Evolutionary conservation across 1,284 basidiomycete species (phyloP), one percentile per base, ranked within the genome.

Genomic region (Moesziomyces sp.): DNA sequence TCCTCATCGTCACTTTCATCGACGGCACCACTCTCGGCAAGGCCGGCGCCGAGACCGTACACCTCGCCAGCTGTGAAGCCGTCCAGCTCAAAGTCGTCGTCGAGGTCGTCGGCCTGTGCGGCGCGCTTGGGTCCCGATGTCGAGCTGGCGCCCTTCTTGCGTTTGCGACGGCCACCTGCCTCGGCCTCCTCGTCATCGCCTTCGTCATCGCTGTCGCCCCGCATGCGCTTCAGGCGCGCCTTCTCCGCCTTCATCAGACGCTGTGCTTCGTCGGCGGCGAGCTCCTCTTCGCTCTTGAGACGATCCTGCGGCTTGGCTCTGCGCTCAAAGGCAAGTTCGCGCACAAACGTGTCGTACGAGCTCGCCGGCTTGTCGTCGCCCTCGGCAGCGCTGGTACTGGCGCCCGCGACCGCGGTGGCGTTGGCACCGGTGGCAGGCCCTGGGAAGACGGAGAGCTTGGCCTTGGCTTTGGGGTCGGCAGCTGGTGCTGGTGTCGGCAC

Each of bases 211-310:
- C 90, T 89, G 71, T 93, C 87, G 7, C 95, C 96, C 46, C 92
- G 86, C 95, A 98, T 98, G 19, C 97, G 89, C 74, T 90, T 88
- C 55, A 91, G 84, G 18, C 97, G 88, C 76, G 88, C 89, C 69
- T 88, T 88, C 85, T 99, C 97, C 0, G 93, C 92, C 81, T 90
- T 91, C 85, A 95, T 91, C 51, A 99, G 86, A 3, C 89, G 87
- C 78, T 94, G 91, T 76, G 93, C 95, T 82, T 93, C 93, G 74
- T 97, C 94, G 58, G 91, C 78, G 1, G 94, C 95, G 14, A 93
- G 80, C 84, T 99, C 97, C 76, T 96, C 94, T 79, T 97, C 96
- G 0, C 95, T 97, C 87, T 97, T 98, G 44, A 94, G 93, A 58
- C 97, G 87, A 83, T 99, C 93, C 82, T 94, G 97, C 1, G 97